Evolutionary conservation across 2,329 filamentous ascomycete genomes (phyloP).

Genomic region (Penicillium sp.): DNA sequence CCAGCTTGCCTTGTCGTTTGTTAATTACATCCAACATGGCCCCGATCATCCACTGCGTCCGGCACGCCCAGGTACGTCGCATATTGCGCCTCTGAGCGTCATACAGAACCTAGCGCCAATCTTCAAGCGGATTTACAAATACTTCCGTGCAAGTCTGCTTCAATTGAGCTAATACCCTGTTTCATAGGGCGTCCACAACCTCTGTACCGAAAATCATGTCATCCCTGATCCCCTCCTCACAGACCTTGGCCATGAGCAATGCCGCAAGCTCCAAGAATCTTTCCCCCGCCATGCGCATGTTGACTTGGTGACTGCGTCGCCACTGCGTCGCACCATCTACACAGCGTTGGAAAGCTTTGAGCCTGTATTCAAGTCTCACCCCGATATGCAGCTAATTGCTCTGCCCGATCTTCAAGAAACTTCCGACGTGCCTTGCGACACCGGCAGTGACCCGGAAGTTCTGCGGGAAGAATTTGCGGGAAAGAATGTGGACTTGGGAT

Average conservation of each 20-base stretch:
- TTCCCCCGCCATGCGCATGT: slow-evolving; percentile 67
- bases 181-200: slow-evolving; percentile 75
- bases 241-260: slow-evolving; percentile 71
- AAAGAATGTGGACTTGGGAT: slow-evolving; percentile 61
- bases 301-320: slow-evolving; percentile 72
- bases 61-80: slow-evolving; percentile 45
- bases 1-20: neutral
- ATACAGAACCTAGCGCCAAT: neutral
- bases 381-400: slow-evolving; percentile 57
- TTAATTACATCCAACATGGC: slow-evolving; percentile 31
- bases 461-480: slow-evolving; percentile 61
- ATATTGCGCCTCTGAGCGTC: neutral
- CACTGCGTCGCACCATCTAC: slow-evolving; percentile 75
- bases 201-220: slow-evolving; percentile 64
- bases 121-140: neutral
- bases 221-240: slow-evolving; percentile 79
- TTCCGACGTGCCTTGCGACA: slow-evolving; percentile 71
- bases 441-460: slow-evolving; percentile 58
- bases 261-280: slow-evolving; percentile 56
- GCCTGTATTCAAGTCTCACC: slow-evolving; percentile 48
- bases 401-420: slow-evolving; percentile 79
- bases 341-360: slow-evolving; percentile 72
- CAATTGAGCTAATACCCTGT: slow-evolving; percentile 7
- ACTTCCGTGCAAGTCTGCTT: neutral
- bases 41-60: slow-evolving; percentile 45